Evolutionary conservation across 2,329 filamentous ascomycete species (phyloP), one percentile per base, ranked within the genome.

Genomic region (Nothophaeocryptopus gaeumannii): DNA sequence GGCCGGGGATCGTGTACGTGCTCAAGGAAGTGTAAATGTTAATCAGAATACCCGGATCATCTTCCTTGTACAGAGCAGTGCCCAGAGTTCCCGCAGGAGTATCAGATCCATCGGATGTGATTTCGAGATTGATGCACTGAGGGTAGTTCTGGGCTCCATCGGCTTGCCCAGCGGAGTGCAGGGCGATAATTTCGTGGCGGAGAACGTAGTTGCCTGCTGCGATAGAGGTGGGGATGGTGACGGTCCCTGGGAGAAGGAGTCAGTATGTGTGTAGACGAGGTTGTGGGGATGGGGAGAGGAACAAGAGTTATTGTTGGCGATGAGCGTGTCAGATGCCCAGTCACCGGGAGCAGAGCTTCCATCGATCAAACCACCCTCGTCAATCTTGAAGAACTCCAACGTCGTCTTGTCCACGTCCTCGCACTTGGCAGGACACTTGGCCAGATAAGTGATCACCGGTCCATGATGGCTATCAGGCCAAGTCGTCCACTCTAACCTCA

Each of bases 331-430:
- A 9, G 78, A 68, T 39, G 78, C 82, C 81, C 81, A 85, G 36
- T 64, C 68, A 33, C 77, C 75, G 0, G 75, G 70, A 7, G 63
- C 59, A 32, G 67, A 64, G 30, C 42, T 36, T 8, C 48, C 57
- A 53, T 70, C 63, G 52, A 78, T 69, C 55, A 81, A 74, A 50
- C 82, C 83, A 31, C 66, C 72, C 48, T 75, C 75, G 34, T 78
- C 75, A 51, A 86, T 84, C 75, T 86, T 86, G 76, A 83, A 80
- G 67, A 78, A 85, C 56, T 78, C 67, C 29, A 85, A 74, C 5
- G 69, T 62, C 2, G 66, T 69, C 67, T 81, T 79, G 66, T 79
- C 75, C 48, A 77, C 79, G 0, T 66, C 65, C 33, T 76, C 71
- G 66, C 79, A 84, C 65, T 82, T 75, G 15, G 77, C 80, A 35